Evolutionary conservation across 2,329 filamentous ascomycete genomes (phyloP).

Genomic region (Aureobasidium lini): DNA sequence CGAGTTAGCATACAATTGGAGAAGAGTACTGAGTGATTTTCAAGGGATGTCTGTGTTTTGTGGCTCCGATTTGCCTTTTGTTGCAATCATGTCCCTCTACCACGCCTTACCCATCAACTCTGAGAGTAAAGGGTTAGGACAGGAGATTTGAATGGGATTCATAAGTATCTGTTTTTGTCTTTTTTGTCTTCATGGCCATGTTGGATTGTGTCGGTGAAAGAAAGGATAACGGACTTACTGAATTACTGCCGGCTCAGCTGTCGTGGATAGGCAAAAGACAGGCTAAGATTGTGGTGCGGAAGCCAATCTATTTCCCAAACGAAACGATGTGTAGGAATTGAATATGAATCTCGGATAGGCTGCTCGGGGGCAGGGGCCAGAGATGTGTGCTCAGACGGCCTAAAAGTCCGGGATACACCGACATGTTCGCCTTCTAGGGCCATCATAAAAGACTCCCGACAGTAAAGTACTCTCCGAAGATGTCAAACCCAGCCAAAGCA

Average conservation of each 20-base stretch:
- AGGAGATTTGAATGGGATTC: neutral
- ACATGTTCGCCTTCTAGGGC: neutral
- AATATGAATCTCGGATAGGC: no score
- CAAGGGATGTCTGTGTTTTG: neutral
- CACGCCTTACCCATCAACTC: neutral
- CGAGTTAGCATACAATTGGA: neutral
- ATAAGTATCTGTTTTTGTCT: slow-evolving; percentile 11
- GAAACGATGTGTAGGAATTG: no score
- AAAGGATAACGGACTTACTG: neutral
- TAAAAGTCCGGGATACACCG: no score
- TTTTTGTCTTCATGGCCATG: neutral
- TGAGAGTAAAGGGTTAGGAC: neutral
- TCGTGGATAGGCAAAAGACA: no score
- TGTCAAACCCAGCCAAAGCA: slow-evolving; percentile 4
- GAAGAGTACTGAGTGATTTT: neutral
- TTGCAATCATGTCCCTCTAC: slow-evolving; percentile 2
- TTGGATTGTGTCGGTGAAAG: no score
- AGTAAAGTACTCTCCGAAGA: slow-evolving; percentile 12
- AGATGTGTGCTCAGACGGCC: neutral
- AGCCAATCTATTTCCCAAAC: no score
- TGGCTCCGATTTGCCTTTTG: slow-evolving; percentile 12
- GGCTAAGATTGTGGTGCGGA: no score
- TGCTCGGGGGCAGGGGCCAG: no score
- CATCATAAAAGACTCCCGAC: slow-evolving; percentile 6
- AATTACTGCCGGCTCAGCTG: neutral